Base-by-base conservation (phyloP, 345 rosid species). In the Dovyalis caffra region DNA sequence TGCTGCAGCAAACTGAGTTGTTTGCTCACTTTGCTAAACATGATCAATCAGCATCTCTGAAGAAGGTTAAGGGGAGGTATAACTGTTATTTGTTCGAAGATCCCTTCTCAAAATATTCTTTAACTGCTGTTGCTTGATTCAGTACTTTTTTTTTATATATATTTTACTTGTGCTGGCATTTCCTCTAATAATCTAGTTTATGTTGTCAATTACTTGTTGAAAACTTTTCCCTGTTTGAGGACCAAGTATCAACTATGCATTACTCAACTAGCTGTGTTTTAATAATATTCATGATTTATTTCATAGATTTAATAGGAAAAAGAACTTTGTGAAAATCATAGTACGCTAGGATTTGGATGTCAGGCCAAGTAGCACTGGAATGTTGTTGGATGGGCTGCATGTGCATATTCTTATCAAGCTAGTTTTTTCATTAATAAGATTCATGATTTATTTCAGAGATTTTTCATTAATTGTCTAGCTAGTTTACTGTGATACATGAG, bases 1-100 rank as follows among this genome's bases (percentile, higher is more conserved):
- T 95, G 73, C 82, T 95, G 76, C 97, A 95, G 87, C 99, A 93
- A 74, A 95, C 99, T 1, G 99, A 95, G 91, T 80, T 95, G 74
- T 93, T 95, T 87, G 95, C 98, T 69, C 98, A 95, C 74, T 95
- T 93, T 89, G 97, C 98, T 14, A 95, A 95, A 88, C 89, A 88
- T 29, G 95, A 88, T 75, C 90, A 84, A 26, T 89, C 98, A 20
- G 68, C 97, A 71, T 75, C 93, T 0, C 92, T 85, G 79, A 95
- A 87, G 83, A 90, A 88, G 85, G 78, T 70, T 5, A 95, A 90
- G 82, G 99, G 99, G 83, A 95, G 96, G 99, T 95, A 82, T 21
- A 14, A 15, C 18, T 71, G 51, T 2, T 6, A 26, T 76, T 29
- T 58, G 18, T 67, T 67, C 1, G 34, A 64, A 64, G 43, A 25